Percentiles rank a stretch among this genome's conserved stretches.
These are phyloP conservation scores for Geotrichum citri-aurantii DNA, from an alignment of 1,139 yeast genomes.

Conservation along the genomic window DNA sequence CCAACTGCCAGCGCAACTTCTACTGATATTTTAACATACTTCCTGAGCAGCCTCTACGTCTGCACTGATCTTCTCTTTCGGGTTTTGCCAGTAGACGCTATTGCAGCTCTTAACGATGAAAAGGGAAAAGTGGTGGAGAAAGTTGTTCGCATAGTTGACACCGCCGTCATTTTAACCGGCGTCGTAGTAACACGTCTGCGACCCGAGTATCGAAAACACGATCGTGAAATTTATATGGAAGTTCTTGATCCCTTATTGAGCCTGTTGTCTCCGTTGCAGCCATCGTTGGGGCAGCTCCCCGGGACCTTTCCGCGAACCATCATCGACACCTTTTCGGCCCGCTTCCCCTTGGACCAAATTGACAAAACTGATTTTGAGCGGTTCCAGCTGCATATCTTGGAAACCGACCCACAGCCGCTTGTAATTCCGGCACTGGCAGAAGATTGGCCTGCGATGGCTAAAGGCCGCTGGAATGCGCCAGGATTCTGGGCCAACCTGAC, in stretches of 20 bases:
- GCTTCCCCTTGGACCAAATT: constrained; percentile 1
- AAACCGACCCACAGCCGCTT: constrained; percentile 19
- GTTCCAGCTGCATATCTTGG: constrained; percentile 15
- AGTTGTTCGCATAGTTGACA: not conserved
- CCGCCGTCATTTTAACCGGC: constrained; percentile 4
- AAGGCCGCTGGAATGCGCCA: constrained; percentile 22
- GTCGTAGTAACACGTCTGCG: not conserved
- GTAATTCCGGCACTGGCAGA: constrained; percentile 19
- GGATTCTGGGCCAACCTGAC: constrained; percentile 21
- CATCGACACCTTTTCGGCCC: not conserved
- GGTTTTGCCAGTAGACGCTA: not conserved
- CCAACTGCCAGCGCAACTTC: not conserved
- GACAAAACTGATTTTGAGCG: constrained; percentile 3
- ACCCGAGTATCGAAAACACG: not conserved
- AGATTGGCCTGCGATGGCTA: constrained; percentile 26
- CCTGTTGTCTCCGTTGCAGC: not conserved
- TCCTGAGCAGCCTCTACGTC: not conserved
- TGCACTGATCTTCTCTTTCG: not conserved
- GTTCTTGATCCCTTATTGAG: not conserved
- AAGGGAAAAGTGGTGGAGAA: not conserved
- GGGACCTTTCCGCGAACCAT: not conserved
- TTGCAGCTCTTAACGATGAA: not conserved
- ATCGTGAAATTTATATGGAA: not conserved
- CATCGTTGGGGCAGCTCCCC: not conserved
- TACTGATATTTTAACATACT: not conserved